Conservation (phyloP, 306 rosid species). For the Argentina anserina region DNA sequence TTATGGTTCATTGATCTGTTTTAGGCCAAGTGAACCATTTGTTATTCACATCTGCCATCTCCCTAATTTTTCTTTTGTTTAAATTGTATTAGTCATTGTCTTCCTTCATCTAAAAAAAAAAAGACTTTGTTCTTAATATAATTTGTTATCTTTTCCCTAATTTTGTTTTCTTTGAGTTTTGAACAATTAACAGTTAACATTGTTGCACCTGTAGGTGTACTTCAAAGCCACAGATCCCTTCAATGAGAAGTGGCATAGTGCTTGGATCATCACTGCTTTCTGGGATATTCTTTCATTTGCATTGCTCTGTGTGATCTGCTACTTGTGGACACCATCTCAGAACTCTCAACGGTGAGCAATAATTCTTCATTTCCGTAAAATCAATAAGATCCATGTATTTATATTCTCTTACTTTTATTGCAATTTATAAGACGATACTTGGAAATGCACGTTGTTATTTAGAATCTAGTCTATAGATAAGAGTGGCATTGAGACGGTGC, state of each 20-base stretch:
- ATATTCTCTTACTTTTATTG: not conserved
- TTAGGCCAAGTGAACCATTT: not conserved
- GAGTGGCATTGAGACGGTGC: not conserved
- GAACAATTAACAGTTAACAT: conserved; percentile 10
- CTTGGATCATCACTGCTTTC: conserved; percentile 94
- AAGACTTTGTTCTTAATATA: not conserved
- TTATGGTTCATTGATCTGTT: not conserved
- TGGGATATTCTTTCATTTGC: conserved; percentile 88
- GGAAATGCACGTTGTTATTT: not conserved
- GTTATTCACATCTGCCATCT: not conserved
- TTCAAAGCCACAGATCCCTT: conserved; percentile 98
- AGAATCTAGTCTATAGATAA: not conserved
- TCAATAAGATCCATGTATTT: conserved; percentile 7
- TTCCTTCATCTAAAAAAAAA: not conserved
- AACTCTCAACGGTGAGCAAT: conserved; percentile 80
- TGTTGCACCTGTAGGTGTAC: conserved; percentile 54
- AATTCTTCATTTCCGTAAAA: not conserved
- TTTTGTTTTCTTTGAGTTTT: not conserved
- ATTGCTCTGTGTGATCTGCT: conserved; percentile 81
- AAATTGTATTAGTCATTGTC: not conserved
- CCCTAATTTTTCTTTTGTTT: conserved; percentile 8
- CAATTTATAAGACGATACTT: not conserved
- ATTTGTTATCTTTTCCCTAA: not conserved
- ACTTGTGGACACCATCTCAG: conserved; percentile 98
- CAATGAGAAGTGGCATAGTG: conserved; percentile 95